phyloP scores from a whole-genome alignment of 1,139 yeast genomes.

The Yamadazyma dendronema region DNA sequence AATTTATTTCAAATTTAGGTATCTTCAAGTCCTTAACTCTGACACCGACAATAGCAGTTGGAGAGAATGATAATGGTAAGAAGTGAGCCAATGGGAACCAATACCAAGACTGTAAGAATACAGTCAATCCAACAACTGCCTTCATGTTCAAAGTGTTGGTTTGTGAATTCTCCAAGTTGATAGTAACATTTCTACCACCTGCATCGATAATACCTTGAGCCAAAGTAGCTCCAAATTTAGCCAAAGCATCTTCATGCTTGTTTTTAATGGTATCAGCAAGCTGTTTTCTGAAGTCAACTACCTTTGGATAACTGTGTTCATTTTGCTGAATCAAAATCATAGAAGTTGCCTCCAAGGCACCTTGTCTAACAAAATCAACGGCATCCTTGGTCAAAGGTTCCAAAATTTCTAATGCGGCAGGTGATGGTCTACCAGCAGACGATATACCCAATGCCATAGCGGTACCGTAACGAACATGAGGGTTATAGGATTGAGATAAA shows the following conservation, averaged over 20 bases:
- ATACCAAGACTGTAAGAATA: slow-evolving; percentile 94
- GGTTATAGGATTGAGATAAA: slow-evolving; percentile 91
- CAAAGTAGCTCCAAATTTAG: slow-evolving; percentile 95
- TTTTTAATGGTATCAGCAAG: slow-evolving; percentile 75
- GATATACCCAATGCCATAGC: slow-evolving; percentile 96
- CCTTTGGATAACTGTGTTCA: slow-evolving; percentile 79
- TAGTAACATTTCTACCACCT: slow-evolving; percentile 97
- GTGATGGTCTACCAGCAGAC: slow-evolving; percentile 91
- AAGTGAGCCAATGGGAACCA: slow-evolving; percentile 98
- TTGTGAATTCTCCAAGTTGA: slow-evolving; percentile 83
- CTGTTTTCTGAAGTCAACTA: slow-evolving; percentile 69
- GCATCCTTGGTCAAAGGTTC: slow-evolving; percentile 93
- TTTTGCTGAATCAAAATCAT: slow-evolving; percentile 94
- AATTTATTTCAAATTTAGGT: slow-evolving; percentile 78
- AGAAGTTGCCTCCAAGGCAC: slow-evolving; percentile 89
- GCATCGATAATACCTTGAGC: slow-evolving; percentile 99
- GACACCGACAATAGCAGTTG: slow-evolving; percentile 88
- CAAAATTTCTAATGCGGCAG: slow-evolving; percentile 86
- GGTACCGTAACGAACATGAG: slow-evolving; percentile 98
- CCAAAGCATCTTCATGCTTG: slow-evolving; percentile 95
- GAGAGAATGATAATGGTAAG: slow-evolving; percentile 85
- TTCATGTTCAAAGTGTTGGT: slow-evolving; percentile 88
- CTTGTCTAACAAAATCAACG: slow-evolving; percentile 96
- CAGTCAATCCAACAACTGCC: slow-evolving; percentile 88
- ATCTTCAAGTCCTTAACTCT: slow-evolving; percentile 76